Evolutionary conservation across 2,329 filamentous ascomycete species (phyloP), one percentile per base, ranked within the genome.

Genomic region (Tolypocladium tundrense): DNA sequence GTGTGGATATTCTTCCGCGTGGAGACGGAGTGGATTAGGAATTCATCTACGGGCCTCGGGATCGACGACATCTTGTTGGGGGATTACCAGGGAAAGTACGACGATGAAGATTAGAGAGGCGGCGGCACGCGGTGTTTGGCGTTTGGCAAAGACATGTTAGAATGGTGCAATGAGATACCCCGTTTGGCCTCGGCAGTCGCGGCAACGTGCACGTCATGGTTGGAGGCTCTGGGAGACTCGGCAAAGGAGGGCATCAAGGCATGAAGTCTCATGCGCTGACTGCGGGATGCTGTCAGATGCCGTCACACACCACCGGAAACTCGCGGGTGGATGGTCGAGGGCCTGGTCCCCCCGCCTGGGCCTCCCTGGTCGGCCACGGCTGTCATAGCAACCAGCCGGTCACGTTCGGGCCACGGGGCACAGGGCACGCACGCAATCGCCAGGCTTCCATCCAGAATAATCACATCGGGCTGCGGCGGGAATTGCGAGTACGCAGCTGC

Each of bases 1-100:
- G 82, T 97, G 60, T 99, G 94, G 94, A 91, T 97, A 58, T 97
- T 97, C 73, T 90, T 97, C 74, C 84, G 94, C 11, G 87, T 96
- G 45, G 94, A 99, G 78, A 92, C 91, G 27, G 94, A 99, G 76
- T 96, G 89, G 88, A 82, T 90, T 73, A 78, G 85, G 74, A 80
- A 73, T 63, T 75, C 74, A 16, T 70, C 72, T 21, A 69, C 70
- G 72, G 72, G 85, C 70, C 62, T 85, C 71, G 69, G 79, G 67
- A 65, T 82, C 69, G 87, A 90, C 64, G 88, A 92, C 68, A 85
- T 95, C 57, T 74, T 93, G 55, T 77, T 95, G 40, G 87, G 86
- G 14, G 87, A 93, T 66, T 88, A 86, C 68, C 80, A 79, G 62
- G 82, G 81, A 60, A 88, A 87, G 67, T 73, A 77, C 59, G 82